Evolutionary conservation across 306 rosid genomes (phyloP), one percentile per base, ranked within the genome.

Genomic region (Acacia melanoxylon): DNA sequence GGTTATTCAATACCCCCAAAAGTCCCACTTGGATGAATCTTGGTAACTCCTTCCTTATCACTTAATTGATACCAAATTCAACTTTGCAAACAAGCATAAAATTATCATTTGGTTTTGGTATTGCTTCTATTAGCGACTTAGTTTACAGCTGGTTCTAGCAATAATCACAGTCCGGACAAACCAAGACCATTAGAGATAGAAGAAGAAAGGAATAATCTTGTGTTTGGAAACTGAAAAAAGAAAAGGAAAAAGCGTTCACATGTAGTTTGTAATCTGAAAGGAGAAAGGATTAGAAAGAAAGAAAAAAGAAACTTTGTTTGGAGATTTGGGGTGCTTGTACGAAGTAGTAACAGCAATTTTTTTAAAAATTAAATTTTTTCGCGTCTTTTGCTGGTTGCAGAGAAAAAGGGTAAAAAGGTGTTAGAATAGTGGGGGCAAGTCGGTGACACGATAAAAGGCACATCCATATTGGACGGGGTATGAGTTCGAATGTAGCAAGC

Each of bases 11-110:
- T 87, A 37, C 58, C 83, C 51, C 68, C 63, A 45, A 66, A 78
- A 86, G 37, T 83, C 78, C 68, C 80, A 67, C 69, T 73, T 56
- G 74, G 70, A 72, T 84, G 89, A 89, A 88, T 86, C 80, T 77
- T 10, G 51, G 81, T 56, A 79, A 86, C 89, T 80, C 91, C 86
- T 90, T 89, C 83, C 91, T 86, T 85, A 80, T 79, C 74, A 81
- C 84, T 78, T 35, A 85, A 80, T 86, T 85, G 59, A 88, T 92
- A 80, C 97, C 92, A 89, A 92, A 88, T 85, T 87, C 83, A 87
- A 63, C 85, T 68, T 77, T 78, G 88, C 79, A 78, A 85, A 86
- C 86, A 86, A 83, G 87, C 87, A 84, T 76, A 84, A 83, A 80
- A 85, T 41, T 80, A 68, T 75, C 56, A 74, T 68, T 27, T 58